Percentiles rank a stretch among this genome's conserved stretches.
phyloP scores from a whole-genome alignment of 257 asterid genomes.

The Nicotiana otophora region DNA sequence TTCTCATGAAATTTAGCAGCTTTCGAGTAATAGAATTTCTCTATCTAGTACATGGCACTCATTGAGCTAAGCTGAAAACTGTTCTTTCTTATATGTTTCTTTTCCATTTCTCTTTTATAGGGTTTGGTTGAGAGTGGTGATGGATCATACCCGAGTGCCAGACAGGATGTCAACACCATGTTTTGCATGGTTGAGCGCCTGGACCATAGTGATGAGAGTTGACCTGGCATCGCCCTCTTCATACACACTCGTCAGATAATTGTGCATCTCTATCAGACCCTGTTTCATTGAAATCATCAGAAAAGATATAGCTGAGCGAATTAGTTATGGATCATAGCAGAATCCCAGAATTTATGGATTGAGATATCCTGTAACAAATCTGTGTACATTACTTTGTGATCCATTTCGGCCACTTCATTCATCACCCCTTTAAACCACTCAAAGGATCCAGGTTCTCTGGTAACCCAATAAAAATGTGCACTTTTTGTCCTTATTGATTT shows the following conservation, averaged over 20 bases:
- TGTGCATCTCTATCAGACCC: slow-evolving; percentile 97
- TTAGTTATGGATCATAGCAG: not conserved
- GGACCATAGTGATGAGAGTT: slow-evolving; percentile 93
- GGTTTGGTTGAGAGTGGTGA: not conserved
- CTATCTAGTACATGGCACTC: not conserved
- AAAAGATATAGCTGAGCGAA: not conserved
- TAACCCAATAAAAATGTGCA: slow-evolving; percentile 90
- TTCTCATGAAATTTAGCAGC: slow-evolving; percentile 2
- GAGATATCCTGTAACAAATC: not conserved
- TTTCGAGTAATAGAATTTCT: not conserved
- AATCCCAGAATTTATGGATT: not conserved
- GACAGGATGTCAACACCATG: slow-evolving; percentile 94
- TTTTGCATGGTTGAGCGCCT: slow-evolving; percentile 92
- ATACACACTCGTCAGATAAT: slow-evolving; percentile 82
- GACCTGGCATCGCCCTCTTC: slow-evolving; percentile 98
- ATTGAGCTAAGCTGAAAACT: not conserved
- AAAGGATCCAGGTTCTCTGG: slow-evolving; percentile 89
- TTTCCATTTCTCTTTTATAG: not conserved
- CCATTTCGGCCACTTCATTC: slow-evolving; percentile 92
- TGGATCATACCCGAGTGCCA: slow-evolving; percentile 70
- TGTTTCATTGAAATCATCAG: slow-evolving; percentile 25
- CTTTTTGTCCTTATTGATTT: slow-evolving; percentile 42
- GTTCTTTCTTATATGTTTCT: not conserved
- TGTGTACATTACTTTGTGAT: slow-evolving; percentile 52
- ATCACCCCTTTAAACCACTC: slow-evolving; percentile 98